Conservation (phyloP, 78 protist genomes). For the Polysphondylium violaceum region DNA sequence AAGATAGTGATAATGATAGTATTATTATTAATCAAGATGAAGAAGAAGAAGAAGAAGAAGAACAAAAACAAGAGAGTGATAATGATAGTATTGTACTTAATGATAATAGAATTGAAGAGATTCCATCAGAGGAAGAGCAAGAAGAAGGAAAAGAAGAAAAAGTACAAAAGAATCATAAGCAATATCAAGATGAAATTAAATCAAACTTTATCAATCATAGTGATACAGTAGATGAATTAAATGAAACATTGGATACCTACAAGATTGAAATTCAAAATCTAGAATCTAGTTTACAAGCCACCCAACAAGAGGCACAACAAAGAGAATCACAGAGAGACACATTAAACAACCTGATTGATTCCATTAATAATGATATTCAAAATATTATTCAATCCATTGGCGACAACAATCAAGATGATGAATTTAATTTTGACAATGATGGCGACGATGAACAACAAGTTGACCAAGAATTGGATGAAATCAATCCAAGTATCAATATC, state of each 20-base stretch:
- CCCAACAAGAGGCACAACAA: background rate
- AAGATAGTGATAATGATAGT: background rate
- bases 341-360: background rate
- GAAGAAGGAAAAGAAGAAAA: background rate
- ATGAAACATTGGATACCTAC: background rate
- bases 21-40: constrained; percentile 12
- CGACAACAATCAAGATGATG: background rate
- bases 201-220: background rate
- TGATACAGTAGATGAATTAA: background rate
- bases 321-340: background rate
- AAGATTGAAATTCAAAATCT: too few species aligned
- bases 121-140: background rate
- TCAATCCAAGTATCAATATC: too few species aligned
- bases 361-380: background rate
- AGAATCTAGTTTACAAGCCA: background rate
- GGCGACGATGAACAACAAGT: too few species aligned
- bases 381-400: background rate
- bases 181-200: background rate
- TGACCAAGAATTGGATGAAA: too few species aligned
- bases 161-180: too few species aligned
- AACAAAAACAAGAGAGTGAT: constrained; percentile 1
- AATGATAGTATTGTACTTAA: background rate
- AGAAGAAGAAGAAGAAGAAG: constrained; percentile 39
- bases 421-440: too few species aligned
- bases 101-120: background rate